Percentiles rank a stretch among this genome's conserved stretches.
These are phyloP conservation scores for Hibiscus syriacus DNA, from an alignment of 345 rosid species.

Conservation along the genomic window DNA sequence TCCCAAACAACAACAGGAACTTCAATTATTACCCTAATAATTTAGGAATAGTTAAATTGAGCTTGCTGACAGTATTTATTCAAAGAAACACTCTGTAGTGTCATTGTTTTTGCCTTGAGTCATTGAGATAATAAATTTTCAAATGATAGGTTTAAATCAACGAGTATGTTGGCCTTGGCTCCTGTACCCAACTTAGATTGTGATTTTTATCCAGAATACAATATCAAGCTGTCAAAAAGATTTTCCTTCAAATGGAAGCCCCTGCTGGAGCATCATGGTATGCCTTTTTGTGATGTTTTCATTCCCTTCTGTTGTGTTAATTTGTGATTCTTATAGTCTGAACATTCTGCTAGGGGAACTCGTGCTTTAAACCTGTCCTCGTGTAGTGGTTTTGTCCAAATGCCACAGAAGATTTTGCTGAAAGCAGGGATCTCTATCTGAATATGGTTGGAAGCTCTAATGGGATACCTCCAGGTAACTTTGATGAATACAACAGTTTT, in stretches of 20 bases:
- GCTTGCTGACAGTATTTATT: background rate
- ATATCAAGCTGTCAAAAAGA: constrained; percentile 23
- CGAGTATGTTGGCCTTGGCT: background rate
- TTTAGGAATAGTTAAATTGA: background rate
- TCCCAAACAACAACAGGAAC: background rate
- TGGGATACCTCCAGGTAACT: constrained; percentile 40
- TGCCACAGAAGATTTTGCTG: constrained; percentile 35
- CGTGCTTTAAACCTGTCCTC: constrained; percentile 40
- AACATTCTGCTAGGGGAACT: constrained; percentile 44
- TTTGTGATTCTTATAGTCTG: constrained; percentile 19
- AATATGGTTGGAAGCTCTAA: constrained; percentile 37
- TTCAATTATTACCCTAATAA: background rate
- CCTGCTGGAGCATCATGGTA: constrained; percentile 96
- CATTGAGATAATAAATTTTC: background rate
- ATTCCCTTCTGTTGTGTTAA: constrained; percentile 1
- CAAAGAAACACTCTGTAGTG: background rate
- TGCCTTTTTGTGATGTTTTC: constrained; percentile 7
- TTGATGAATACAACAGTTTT: constrained; percentile 39
- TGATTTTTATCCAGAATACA: constrained; percentile 32
- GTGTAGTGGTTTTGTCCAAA: constrained; percentile 30
- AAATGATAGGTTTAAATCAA: background rate
- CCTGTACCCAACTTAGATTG: background rate
- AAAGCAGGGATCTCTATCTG: constrained; percentile 30
- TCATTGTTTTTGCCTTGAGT: background rate
- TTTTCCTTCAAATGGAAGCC: constrained; percentile 61